phyloP scores from a whole-genome alignment of 192 early-diverging fungal genomes.

The Coemansia sp. region DNA sequence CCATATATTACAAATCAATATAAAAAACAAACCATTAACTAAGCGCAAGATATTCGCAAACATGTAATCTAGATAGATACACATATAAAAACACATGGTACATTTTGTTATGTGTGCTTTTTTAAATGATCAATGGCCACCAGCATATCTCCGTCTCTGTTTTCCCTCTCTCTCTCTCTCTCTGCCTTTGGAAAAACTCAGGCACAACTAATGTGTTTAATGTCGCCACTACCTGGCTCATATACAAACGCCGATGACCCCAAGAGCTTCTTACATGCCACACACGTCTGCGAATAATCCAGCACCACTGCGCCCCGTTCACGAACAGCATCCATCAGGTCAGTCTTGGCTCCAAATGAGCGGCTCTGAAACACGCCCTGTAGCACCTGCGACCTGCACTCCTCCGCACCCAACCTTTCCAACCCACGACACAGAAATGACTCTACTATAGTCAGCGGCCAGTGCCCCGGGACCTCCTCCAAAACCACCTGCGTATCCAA shows the following conservation, averaged over 20 bases:
- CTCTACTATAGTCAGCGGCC: slow-evolving; percentile 23
- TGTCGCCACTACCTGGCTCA: slow-evolving; percentile 8
- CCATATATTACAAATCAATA: too few relatives aligned
- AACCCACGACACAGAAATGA: slow-evolving; percentile 26
- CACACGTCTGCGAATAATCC: slow-evolving; percentile 43
- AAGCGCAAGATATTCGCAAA: too few relatives aligned
- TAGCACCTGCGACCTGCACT: slow-evolving; percentile 2
- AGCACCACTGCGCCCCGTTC: slow-evolving; percentile 10
- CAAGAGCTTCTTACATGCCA: slow-evolving; percentile 40
- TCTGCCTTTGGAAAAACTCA: slow-evolving; percentile 9
- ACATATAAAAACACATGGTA: too few relatives aligned
- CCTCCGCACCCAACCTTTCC: slow-evolving; percentile 1
- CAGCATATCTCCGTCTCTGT: too few relatives aligned
- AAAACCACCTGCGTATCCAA: slow-evolving; percentile 9
- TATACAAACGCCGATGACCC: slow-evolving; percentile 47
- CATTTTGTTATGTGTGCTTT: too few relatives aligned
- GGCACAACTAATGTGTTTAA: slow-evolving; percentile 34
- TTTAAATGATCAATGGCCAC: too few relatives aligned
- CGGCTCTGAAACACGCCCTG: slow-evolving; percentile 14
- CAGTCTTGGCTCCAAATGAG: slow-evolving; percentile 1
- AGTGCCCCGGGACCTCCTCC: slow-evolving; percentile 26
- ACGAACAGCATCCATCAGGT: not conserved
- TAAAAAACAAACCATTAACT: too few relatives aligned
- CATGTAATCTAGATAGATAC: too few relatives aligned
- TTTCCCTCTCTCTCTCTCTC: too few relatives aligned